Percentiles rank a stretch among this genome's conserved stretches.
Evolutionary conservation across 2,329 filamentous ascomycete genomes (phyloP).

Genomic region (Piedraia hortae): DNA sequence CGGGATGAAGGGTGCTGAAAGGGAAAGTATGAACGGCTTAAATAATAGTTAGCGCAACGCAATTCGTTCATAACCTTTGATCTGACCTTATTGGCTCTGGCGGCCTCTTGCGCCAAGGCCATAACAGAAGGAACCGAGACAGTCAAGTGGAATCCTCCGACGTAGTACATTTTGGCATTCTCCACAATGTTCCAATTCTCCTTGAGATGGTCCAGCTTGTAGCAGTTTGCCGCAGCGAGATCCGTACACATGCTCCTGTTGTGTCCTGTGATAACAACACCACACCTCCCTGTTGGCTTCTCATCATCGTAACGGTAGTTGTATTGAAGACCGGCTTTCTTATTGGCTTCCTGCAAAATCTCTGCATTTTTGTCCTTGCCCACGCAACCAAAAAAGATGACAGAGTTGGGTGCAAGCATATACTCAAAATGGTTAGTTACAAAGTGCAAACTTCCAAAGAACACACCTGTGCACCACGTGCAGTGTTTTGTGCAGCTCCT

Average conservation of each 20-base stretch:
- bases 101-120: constrained; percentile 75
- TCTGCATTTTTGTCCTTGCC: constrained; percentile 90
- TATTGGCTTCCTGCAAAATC: constrained; percentile 61
- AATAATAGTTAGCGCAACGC: too few relatives aligned
- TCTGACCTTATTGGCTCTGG: constrained; percentile 52
- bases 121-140: constrained; percentile 78
- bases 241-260: constrained; percentile 88
- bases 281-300: constrained; percentile 73
- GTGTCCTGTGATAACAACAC: constrained; percentile 88
- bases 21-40: constrained; percentile 54
- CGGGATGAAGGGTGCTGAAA: constrained; percentile 84
- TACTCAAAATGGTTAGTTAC: constrained; percentile 25
- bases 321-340: constrained; percentile 65
- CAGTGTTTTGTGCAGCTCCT: constrained; percentile 91
- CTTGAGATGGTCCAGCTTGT: constrained; percentile 83
- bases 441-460: neutral
- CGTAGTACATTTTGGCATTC: constrained; percentile 67
- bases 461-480: constrained; percentile 55
- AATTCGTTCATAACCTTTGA: neutral
- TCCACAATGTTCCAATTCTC: constrained; percentile 82
- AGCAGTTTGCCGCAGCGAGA: constrained; percentile 86
- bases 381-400: constrained; percentile 80
- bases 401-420: constrained; percentile 66
- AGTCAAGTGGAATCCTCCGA: constrained; percentile 92
- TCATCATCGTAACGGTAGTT: constrained; percentile 80